Percentiles rank a stretch among this genome's conserved stretches.
Evolutionary conservation across 176 grass and related monocot genomes (phyloP).

Genomic region (Bonia amplexicaulis): DNA sequence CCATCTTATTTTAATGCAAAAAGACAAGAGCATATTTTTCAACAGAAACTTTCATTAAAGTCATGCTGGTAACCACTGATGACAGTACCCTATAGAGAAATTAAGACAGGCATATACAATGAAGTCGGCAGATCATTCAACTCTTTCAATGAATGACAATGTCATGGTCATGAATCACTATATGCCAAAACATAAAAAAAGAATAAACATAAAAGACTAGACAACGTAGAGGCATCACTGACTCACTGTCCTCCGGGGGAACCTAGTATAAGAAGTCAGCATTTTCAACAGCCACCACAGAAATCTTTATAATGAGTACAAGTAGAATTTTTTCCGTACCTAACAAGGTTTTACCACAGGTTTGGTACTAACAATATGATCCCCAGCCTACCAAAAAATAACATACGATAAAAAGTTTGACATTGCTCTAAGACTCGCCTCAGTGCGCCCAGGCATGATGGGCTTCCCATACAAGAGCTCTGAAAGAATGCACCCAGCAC

Average conservation of each 20-base stretch:
- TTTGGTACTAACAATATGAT: background rate
- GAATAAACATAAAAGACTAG: background rate
- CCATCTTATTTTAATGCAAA: background rate
- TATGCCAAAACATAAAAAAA: conserved; percentile 12
- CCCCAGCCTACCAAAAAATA: background rate
- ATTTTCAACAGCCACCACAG: conserved; percentile 2
- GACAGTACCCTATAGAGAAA: background rate
- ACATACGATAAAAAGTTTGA: background rate
- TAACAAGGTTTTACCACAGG: background rate
- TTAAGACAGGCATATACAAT: background rate
- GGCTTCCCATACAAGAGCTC: conserved; percentile 56
- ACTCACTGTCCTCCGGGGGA: background rate
- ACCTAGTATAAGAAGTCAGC: conserved; percentile 8
- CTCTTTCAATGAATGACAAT: conserved; percentile 15
- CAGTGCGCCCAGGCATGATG: conserved; percentile 52
- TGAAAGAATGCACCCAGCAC: conserved; percentile 54
- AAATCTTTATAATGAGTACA: background rate
- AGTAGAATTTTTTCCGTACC: background rate
- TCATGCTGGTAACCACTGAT: background rate
- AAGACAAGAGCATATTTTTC: background rate
- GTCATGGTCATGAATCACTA: background rate
- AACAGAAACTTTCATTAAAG: conserved; percentile 10
- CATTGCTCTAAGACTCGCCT: conserved; percentile 28
- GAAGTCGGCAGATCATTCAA: conserved; percentile 3
- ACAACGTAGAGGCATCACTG: background rate